These are phyloP conservation scores for Phytophthora palmivora DNA, from an alignment of 352 stramenopile genomes.

Conservation along the genomic window DNA sequence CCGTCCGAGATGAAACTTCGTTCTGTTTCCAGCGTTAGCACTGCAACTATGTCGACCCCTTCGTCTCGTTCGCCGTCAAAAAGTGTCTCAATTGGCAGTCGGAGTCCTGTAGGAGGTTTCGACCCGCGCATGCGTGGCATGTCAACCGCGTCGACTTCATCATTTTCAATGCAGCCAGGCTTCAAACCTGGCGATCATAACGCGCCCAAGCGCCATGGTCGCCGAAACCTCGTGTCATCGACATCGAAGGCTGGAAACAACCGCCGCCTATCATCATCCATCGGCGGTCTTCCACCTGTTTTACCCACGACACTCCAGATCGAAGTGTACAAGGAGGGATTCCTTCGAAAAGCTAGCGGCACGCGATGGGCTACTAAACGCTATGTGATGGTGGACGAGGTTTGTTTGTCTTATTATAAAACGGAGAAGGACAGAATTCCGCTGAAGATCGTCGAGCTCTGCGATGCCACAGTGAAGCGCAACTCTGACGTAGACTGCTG, in stretches of 20 bases:
- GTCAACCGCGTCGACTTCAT: slow-evolving; percentile 46
- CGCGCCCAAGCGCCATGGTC: slow-evolving; percentile 52
- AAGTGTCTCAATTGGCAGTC: slow-evolving; percentile 43
- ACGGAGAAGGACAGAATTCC: slow-evolving; percentile 84
- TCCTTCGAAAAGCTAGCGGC: slow-evolving; percentile 83
- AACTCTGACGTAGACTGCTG: slow-evolving; percentile 86
- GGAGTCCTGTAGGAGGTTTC: slow-evolving; percentile 30
- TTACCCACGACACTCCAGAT: slow-evolving; percentile 76
- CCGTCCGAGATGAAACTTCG: slow-evolving; percentile 60
- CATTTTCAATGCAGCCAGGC: slow-evolving; percentile 64
- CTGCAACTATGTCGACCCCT: slow-evolving; percentile 43
- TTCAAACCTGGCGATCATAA: slow-evolving; percentile 63
- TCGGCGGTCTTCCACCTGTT: slow-evolving; percentile 56
- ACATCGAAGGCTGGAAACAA: slow-evolving; percentile 47
- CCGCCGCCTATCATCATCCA: slow-evolving; percentile 51
- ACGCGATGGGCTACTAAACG: slow-evolving; percentile 87
- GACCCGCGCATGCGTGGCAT: slow-evolving; percentile 47
- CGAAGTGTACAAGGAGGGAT: slow-evolving; percentile 85
- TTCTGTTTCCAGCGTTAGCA: slow-evolving; percentile 58
- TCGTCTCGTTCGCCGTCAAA: slow-evolving; percentile 62
- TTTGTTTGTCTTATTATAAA: slow-evolving; percentile 90
- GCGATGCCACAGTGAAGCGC: slow-evolving; percentile 82
- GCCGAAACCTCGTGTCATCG: slow-evolving; percentile 75
- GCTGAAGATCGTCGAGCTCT: slow-evolving; percentile 85
- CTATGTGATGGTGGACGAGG: slow-evolving; percentile 89